A percentile compares a stretch with the other conserved stretches of the same genome.
Evolutionary conservation across 148 eudicot species (phyloP).

Genomic region (Euryodendron excelsum): DNA sequence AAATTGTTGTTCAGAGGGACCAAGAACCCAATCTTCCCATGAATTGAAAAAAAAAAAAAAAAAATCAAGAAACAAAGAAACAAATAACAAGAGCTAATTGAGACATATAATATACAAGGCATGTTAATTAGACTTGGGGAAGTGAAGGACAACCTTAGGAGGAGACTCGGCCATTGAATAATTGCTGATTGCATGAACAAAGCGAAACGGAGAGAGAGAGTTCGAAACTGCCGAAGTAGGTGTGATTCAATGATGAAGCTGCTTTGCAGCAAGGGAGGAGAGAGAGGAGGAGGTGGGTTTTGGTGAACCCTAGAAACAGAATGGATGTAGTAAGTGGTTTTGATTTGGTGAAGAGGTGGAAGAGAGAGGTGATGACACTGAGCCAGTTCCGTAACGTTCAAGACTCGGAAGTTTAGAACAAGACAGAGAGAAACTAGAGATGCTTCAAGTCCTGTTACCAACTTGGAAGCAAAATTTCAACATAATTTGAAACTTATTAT

Average conservation of each 20-base stretch:
- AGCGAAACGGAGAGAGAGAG: not conserved
- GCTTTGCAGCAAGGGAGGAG: not conserved
- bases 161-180: slow-evolving; percentile 18
- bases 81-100: not conserved
- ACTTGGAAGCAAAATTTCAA: no score
- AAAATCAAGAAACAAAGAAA: not conserved
- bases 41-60: not conserved
- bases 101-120: not conserved
- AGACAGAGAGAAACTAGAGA: not conserved
- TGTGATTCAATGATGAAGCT: not conserved
- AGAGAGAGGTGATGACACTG: not conserved
- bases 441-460: no score
- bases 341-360: not conserved
- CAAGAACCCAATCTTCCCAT: slow-evolving; percentile 58
- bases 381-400: slow-evolving; percentile 3
- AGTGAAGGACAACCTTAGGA: slow-evolving; percentile 10
- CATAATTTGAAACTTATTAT: no score
- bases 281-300: not conserved
- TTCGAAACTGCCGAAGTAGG: not conserved
- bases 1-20: slow-evolving; percentile 50
- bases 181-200: not conserved
- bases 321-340: not conserved
- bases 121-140: not conserved
- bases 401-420: not conserved
- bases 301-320: not conserved